Base-by-base conservation (phyloP, 495 filamentous ascomycete genomes). In the Paragyromitra xinjiangensis region DNA sequence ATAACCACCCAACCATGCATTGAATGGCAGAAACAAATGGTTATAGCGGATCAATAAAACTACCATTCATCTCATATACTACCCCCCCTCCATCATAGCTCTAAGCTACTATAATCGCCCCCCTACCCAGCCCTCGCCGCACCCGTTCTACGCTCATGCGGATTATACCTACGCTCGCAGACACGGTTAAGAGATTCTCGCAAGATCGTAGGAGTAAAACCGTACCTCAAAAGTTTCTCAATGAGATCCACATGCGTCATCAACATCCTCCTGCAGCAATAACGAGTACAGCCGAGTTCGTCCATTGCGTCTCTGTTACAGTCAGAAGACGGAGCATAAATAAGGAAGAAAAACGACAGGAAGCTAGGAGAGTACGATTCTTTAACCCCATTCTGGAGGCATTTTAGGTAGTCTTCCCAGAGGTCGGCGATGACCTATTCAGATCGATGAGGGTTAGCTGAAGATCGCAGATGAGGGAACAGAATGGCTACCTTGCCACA, bases 201-300 rank as follows among this genome's bases (percentile, higher is more conserved):
- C 22, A n/a, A 16, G 34, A 8, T 3, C n/a, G 40, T 3, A 12
- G 12, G 7, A 51, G 26, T 22, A 61, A 34, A 14, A 6, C 76
- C 87, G 80, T 88, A 98, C 94, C 94, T 93, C 14, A 99, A 88
- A 22, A 99, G 88, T 86, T 99, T 99, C 87, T 99, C 95, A 75
- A 99, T 98, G 62, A 99, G 87, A 83, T 99, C 95, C 73, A 99
- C 95, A 83, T 99, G 95, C n/a, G 95, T 99, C 93, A 99, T 96
- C 81, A 99, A 87, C 95, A 99, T 99, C 82, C 95, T 90, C 58
- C 95, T 91, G 84, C 95, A 99, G 87, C 95, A 99, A 85, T 98
- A 99, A 39, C 95, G 90, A 83, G 92, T 93, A 85, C 94, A 93
- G 40, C 93, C 93, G 8, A 98, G 90, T 71, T 92, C 86, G 82